Conservation (phyloP, 371 early-diverging fungal species). For the Saksenaea vasiformis region DNA sequence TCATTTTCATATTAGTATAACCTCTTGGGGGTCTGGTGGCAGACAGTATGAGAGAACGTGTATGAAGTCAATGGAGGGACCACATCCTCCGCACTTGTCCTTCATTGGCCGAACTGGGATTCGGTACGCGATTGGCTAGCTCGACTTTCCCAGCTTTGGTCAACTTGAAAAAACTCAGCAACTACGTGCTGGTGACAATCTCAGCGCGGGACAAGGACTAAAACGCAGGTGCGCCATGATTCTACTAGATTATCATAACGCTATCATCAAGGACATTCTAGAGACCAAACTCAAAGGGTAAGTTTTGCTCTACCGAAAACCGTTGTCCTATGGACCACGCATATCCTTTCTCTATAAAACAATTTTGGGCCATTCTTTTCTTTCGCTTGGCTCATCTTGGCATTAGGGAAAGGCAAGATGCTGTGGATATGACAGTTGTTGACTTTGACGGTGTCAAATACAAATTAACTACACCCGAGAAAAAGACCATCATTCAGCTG, state of each 20-base stretch:
- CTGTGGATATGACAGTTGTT: slow-evolving; percentile 80
- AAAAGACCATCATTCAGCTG: slow-evolving; percentile 69
- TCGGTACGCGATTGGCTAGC: too few relatives aligned
- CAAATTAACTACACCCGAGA: slow-evolving; percentile 76
- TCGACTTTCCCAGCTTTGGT: too few relatives aligned
- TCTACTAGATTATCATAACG: slow-evolving; percentile 71
- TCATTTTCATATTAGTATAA: too few relatives aligned
- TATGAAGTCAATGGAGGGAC: too few relatives aligned
- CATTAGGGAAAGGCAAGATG: slow-evolving; percentile 78
- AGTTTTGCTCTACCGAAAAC: neutral
- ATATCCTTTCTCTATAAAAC: neutral
- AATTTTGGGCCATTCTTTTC: slow-evolving; percentile 6
- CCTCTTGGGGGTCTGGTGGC: too few relatives aligned
- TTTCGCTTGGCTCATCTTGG: neutral
- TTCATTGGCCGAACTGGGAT: too few relatives aligned
- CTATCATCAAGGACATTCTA: slow-evolving; percentile 65
- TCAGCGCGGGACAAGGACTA: neutral
- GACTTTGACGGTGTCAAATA: slow-evolving; percentile 97
- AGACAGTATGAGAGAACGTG: too few relatives aligned
- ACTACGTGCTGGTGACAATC: neutral
- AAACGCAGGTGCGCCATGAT: slow-evolving; percentile 47
- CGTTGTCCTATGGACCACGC: neutral
- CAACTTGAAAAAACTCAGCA: neutral
- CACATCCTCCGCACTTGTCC: too few relatives aligned
- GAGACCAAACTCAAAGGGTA: slow-evolving; percentile 62